Evolutionary conservation across 106 monocot species (phyloP).

Genomic region (Apostasia shenzhenica): DNA sequence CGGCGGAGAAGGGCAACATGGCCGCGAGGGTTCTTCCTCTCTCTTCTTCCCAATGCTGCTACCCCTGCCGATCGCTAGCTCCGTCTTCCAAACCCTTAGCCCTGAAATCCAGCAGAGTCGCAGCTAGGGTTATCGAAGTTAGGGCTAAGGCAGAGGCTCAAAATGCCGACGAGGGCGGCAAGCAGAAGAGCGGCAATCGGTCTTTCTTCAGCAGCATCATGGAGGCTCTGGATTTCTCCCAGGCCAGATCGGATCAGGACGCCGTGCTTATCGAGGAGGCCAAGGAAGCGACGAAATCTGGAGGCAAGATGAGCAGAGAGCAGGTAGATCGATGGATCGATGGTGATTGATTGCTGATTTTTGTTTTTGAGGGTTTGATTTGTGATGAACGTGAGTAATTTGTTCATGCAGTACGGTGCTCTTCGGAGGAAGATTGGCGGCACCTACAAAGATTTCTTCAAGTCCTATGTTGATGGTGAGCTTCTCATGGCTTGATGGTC

Average conservation of each 20-base stretch:
- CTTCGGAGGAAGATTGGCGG: constrained; percentile 96
- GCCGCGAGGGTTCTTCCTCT: constrained; percentile 46
- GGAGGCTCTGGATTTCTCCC: constrained; percentile 88
- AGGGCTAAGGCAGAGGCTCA: constrained; percentile 29
- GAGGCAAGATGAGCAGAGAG: constrained; percentile 76
- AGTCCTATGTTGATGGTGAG: constrained; percentile 93
- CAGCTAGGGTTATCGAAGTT: constrained; percentile 15
- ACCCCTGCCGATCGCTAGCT: background rate
- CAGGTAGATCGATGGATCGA: constrained; percentile 38
- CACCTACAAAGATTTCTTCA: constrained; percentile 99
- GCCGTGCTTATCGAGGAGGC: constrained; percentile 84
- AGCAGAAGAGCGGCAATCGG: constrained; percentile 33
- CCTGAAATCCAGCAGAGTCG: constrained; percentile 11
- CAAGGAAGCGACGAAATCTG: constrained; percentile 52
- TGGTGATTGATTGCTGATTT: background rate
- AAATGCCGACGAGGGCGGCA: constrained; percentile 4
- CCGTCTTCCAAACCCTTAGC: background rate
- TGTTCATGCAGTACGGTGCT: constrained; percentile 69
- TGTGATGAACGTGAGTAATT: background rate
- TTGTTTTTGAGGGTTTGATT: background rate
- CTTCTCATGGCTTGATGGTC: background rate
- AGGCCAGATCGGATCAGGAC: constrained; percentile 71
- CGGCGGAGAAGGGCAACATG: constrained; percentile 5
- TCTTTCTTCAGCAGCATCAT: constrained; percentile 66
- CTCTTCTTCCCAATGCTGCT: constrained; percentile 30